Evolutionary conservation across 208 protist species (phyloP).

Genomic region (Trichomonas tenax): DNA sequence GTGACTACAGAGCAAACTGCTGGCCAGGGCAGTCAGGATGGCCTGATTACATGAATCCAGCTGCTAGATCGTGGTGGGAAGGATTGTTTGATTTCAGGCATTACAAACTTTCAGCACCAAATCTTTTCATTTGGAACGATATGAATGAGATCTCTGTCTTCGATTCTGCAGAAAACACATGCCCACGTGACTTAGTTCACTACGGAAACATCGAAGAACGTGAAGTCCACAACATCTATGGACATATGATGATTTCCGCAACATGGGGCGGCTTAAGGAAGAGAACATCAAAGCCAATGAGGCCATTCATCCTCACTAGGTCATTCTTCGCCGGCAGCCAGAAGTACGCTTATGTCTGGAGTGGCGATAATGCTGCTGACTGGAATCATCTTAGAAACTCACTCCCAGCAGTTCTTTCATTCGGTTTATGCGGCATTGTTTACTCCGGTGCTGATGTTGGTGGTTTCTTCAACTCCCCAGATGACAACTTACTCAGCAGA

Average conservation of each 20-base stretch:
- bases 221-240: conserved; percentile 91
- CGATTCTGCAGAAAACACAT: conserved; percentile 70
- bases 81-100: conserved; percentile 17
- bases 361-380: conserved; percentile 82
- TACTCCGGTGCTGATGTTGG: conserved; percentile 86
- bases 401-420: conserved; percentile 75
- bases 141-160: conserved; percentile 97
- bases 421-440: conserved; percentile 74
- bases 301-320: conserved; percentile 90
- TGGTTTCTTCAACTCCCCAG: conserved; percentile 84
- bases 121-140: conserved; percentile 92
- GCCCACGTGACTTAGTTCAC: conserved; percentile 66
- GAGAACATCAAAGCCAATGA: conserved; percentile 36
- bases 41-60: conserved; percentile 70
- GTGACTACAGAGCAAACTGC: conserved; percentile 75
- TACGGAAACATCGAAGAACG: conserved; percentile 64
- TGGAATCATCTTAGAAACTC: conserved; percentile 81
- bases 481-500: conserved; percentile 78
- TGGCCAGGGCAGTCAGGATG: conserved; percentile 78
- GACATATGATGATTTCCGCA: conserved; percentile 55
- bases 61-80: conserved; percentile 50
- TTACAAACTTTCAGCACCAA: conserved; percentile 52
- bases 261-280: conserved; percentile 57
- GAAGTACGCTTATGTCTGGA: conserved; percentile 86
- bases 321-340: conserved; percentile 91